Evolutionary conservation across 1,284 basidiomycete genomes (phyloP).

Genomic region (Pholiota adiposa): DNA sequence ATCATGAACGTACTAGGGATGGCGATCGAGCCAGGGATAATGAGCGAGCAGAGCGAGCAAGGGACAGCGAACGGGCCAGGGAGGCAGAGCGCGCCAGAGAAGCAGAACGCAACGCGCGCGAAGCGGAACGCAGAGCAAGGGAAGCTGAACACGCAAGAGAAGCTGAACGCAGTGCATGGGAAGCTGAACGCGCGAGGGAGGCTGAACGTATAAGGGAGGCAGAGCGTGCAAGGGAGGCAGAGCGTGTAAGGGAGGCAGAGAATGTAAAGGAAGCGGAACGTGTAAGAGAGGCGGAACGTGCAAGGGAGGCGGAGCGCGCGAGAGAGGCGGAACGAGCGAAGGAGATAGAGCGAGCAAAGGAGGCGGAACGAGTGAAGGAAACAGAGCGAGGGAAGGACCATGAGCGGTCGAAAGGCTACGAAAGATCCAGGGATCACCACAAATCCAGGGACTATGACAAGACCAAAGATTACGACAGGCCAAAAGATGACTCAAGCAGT

Average conservation of each 20-base stretch:
- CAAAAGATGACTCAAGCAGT: conserved; percentile 13
- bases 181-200: conserved; percentile 13
- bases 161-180: conserved; percentile 11
- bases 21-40: conserved; percentile 8
- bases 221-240: conserved; percentile 7
- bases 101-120: conserved; percentile 8
- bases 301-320: conserved; percentile 1
- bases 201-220: conserved; percentile 15
- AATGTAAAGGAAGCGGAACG: conserved; percentile 14
- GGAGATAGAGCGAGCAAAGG: conserved; percentile 12
- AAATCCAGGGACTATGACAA: conserved; percentile 11
- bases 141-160: conserved; percentile 5
- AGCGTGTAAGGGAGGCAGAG: background rate
- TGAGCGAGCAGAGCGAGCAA: conserved; percentile 3
- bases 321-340: conserved; percentile 8
- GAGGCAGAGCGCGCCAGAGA: conserved; percentile 14
- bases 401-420: conserved; percentile 24
- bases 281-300: conserved; percentile 13
- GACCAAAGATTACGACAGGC: conserved; percentile 16
- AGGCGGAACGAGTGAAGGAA: conserved; percentile 16
- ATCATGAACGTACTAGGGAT: conserved; percentile 15
- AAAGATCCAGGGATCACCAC: conserved; percentile 15
- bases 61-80: conserved; percentile 12
- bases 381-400: conserved; percentile 13
- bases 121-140: conserved; percentile 14